Evolutionary conservation across 2,329 filamentous ascomycete genomes (phyloP).

Genomic region (Zymoseptoria passerinii): DNA sequence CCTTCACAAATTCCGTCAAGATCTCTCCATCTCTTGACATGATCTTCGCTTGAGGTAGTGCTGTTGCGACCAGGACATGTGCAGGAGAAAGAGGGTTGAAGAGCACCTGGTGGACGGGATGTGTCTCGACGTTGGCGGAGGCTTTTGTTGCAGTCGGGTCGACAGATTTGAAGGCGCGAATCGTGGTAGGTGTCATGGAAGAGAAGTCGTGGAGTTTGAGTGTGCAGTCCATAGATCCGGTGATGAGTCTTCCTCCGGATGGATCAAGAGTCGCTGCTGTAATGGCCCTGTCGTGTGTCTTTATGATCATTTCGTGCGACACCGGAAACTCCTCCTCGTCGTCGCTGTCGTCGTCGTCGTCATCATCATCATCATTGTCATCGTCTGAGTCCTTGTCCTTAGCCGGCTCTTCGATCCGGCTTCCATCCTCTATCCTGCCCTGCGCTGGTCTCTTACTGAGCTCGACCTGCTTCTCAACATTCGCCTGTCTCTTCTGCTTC

Average conservation of each 20-base stretch:
- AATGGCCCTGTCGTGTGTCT: conserved; percentile 82
- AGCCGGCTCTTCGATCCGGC: background rate
- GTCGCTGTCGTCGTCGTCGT: conserved; percentile 54
- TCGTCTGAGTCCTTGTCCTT: conserved; percentile 43
- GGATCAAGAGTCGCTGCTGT: conserved; percentile 79
- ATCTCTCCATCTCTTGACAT: conserved; percentile 82
- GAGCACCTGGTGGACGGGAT: conserved; percentile 75
- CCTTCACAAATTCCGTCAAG: conserved; percentile 83
- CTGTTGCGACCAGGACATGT: conserved; percentile 77
- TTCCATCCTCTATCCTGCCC: conserved; percentile 6
- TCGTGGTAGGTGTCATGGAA: conserved; percentile 87
- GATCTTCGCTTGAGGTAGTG: conserved; percentile 82
- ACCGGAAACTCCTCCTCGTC: conserved; percentile 85
- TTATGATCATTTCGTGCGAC: conserved; percentile 85
- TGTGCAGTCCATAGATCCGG: conserved; percentile 84
- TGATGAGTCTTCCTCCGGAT: conserved; percentile 73
- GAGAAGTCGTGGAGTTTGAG: conserved; percentile 93
- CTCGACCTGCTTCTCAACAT: conserved; percentile 74
- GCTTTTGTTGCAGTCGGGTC: conserved; percentile 77
- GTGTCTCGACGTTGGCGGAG: conserved; percentile 66
- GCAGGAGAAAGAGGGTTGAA: conserved; percentile 78
- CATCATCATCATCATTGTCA: conserved; percentile 45
- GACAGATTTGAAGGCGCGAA: conserved; percentile 86
- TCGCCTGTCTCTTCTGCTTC: conserved; percentile 64
- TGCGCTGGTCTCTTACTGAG: conserved; percentile 57